A percentile compares a stretch with the other conserved stretches of the same genome.
These are phyloP conservation scores for Monosporascus ibericus DNA, from an alignment of 2,329 filamentous ascomycete genomes.

Conservation along the genomic window DNA sequence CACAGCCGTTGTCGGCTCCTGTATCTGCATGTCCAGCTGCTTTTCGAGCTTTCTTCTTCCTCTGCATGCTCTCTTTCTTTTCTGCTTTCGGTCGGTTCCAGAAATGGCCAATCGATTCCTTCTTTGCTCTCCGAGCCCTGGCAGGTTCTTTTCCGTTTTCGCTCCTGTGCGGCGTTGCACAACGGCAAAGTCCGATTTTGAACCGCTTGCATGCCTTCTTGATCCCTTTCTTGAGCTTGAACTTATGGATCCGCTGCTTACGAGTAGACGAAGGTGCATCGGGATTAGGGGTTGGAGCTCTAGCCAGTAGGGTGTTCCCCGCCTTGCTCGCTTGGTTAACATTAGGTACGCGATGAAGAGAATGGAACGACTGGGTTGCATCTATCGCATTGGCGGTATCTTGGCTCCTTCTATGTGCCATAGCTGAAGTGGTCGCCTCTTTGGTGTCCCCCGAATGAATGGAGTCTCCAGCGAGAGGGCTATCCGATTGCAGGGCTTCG, in stretches of 20 bases:
- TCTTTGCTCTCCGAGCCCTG: slow-evolving; percentile 7
- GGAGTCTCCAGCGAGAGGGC: neutral
- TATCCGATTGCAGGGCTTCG: neutral
- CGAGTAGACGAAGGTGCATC: slow-evolving; percentile 9
- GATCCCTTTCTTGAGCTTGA: slow-evolving; percentile 16
- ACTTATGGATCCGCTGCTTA: slow-evolving; percentile 12
- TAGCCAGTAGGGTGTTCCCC: neutral
- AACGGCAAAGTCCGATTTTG: slow-evolving; percentile 14
- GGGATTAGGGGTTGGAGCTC: neutral
- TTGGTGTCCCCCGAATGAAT: neutral
- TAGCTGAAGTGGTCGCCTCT: too few relatives aligned
- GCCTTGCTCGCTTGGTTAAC: neutral
- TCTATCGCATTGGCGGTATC: neutral
- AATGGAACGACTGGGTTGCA: neutral
- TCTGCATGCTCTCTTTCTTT: too few relatives aligned
- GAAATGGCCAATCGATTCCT: neutral
- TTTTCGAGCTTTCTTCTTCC: too few relatives aligned
- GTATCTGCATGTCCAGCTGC: too few relatives aligned
- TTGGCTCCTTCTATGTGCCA: neutral
- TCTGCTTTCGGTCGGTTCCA: too few relatives aligned
- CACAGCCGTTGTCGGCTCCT: too few relatives aligned
- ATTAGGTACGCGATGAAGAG: neutral
- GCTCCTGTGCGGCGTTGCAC: slow-evolving; percentile 1
- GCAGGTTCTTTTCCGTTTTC: slow-evolving; percentile 1
- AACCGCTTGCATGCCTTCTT: slow-evolving; percentile 16